phyloP scores from a whole-genome alignment of 768 basidiomycete genomes.

The Kwoniella dejecticola region DNA sequence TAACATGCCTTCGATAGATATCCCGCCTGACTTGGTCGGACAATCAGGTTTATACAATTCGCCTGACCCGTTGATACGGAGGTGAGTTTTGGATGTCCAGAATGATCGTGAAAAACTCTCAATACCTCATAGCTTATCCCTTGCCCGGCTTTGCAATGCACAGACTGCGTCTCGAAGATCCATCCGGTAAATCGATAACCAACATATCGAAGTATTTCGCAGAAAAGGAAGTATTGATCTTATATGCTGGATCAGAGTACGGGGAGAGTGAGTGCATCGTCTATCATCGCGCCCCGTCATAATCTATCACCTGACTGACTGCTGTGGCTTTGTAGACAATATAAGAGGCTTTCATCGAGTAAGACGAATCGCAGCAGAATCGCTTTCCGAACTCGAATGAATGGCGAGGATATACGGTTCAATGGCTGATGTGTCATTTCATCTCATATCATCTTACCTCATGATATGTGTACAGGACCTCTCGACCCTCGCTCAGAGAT shows the following conservation, averaged over 20 bases:
- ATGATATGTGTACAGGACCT: slow-evolving; percentile 11
- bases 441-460: background rate
- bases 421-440: too few relatives aligned
- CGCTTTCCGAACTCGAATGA: too few relatives aligned
- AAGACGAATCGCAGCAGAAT: too few relatives aligned
- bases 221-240: slow-evolving; percentile 47
- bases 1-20: slow-evolving; percentile 20
- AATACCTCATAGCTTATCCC: background rate
- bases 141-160: too few relatives aligned
- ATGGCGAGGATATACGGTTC: too few relatives aligned
- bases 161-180: slow-evolving; percentile 49
- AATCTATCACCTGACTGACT: too few relatives aligned
- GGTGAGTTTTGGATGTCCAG: slow-evolving; percentile 28
- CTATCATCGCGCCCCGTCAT: too few relatives aligned
- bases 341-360: slow-evolving; percentile 42
- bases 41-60: slow-evolving; percentile 44
- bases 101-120: background rate
- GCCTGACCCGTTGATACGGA: slow-evolving; percentile 42
- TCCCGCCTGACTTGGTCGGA: slow-evolving; percentile 44
- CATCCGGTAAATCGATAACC: slow-evolving; percentile 41
- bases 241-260: slow-evolving; percentile 50
- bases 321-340: slow-evolving; percentile 39
- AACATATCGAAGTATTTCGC: slow-evolving; percentile 43
- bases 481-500: slow-evolving; percentile 7
- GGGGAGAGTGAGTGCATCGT: slow-evolving; percentile 40